phyloP scores from a whole-genome alignment of 148 eudicot genomes.

The Beta vulgaris region DNA sequence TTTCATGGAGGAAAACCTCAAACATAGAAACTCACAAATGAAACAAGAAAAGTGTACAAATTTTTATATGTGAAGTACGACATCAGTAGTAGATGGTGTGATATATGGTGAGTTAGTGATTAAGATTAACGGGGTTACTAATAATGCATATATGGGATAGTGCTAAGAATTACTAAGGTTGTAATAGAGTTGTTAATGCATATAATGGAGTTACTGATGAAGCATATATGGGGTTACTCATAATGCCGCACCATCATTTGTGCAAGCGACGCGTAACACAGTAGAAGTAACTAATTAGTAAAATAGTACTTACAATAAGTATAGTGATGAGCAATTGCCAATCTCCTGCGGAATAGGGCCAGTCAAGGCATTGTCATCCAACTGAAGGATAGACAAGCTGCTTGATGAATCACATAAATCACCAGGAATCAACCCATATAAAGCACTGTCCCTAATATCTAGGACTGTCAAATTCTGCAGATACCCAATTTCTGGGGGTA shows the following conservation, averaged over 20 bases:
- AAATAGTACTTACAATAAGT: slow-evolving; percentile 66
- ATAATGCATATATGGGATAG: too few relatives aligned
- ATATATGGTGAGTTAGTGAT: too few relatives aligned
- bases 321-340: slow-evolving; percentile 83
- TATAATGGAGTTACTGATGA: too few relatives aligned
- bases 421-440: slow-evolving; percentile 65
- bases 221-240: too few relatives aligned
- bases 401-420: slow-evolving; percentile 77
- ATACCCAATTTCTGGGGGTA: slow-evolving; percentile 78
- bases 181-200: too few relatives aligned
- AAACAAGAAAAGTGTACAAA: background rate
- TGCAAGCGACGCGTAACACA: too few relatives aligned
- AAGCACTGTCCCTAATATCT: slow-evolving; percentile 60
- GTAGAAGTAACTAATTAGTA: background rate
- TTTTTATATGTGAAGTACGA: too few relatives aligned
- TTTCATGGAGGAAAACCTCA: background rate
- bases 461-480: slow-evolving; percentile 63
- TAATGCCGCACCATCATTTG: too few relatives aligned
- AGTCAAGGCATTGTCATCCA: slow-evolving; percentile 76
- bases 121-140: too few relatives aligned
- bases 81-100: too few relatives aligned
- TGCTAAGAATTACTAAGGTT: too few relatives aligned
- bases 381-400: slow-evolving; percentile 68
- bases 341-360: slow-evolving; percentile 75
- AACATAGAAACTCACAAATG: background rate